A percentile compares a stretch with the other conserved stretches of the same genome.
These are phyloP conservation scores for Magnaporthiopsis rhizophila DNA, from an alignment of 2,329 filamentous ascomycete species.

Conservation along the genomic window DNA sequence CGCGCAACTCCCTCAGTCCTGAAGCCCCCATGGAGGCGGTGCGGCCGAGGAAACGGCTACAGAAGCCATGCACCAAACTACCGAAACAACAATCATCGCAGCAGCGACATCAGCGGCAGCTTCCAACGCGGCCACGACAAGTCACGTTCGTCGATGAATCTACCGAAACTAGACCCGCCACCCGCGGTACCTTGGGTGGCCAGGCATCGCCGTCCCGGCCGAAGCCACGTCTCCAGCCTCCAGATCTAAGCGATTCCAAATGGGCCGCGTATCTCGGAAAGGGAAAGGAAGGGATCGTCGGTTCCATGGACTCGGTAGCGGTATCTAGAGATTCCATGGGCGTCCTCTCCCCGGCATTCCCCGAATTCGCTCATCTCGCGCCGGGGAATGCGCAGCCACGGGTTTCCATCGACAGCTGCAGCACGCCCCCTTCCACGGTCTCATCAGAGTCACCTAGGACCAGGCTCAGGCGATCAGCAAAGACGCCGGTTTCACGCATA, in stretches of 20 bases:
- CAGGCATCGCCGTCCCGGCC: constrained; percentile 13
- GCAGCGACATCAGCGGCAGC: constrained; percentile 9
- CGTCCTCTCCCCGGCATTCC: constrained; percentile 15
- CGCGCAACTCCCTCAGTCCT: constrained; percentile 3
- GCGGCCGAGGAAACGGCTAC: constrained; percentile 24
- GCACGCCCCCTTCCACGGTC: constrained; percentile 9
- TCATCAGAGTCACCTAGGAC: constrained; percentile 19
- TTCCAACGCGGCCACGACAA: background rate
- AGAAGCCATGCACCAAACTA: constrained; percentile 15
- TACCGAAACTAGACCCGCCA: constrained; percentile 11
- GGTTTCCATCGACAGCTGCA: constrained; percentile 13
- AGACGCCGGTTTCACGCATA: constrained; percentile 42
- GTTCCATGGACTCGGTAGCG: constrained; percentile 14
- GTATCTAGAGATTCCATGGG: constrained; percentile 11
- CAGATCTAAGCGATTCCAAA: constrained; percentile 26
- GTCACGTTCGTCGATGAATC: constrained; percentile 12
- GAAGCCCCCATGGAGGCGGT: constrained; percentile 14
- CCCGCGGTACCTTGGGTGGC: background rate
- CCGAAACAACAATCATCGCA: constrained; percentile 2
- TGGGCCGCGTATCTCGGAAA: constrained; percentile 23
- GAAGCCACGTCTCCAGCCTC: constrained; percentile 13
- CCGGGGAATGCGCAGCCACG: constrained; percentile 16
- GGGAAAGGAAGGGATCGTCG: constrained; percentile 17
- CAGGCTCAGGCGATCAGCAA: constrained; percentile 36
- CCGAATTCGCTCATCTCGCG: constrained; percentile 29